phyloP scores from a whole-genome alignment of 1,139 yeast species.

The Debaryomyces singareniensis region DNA sequence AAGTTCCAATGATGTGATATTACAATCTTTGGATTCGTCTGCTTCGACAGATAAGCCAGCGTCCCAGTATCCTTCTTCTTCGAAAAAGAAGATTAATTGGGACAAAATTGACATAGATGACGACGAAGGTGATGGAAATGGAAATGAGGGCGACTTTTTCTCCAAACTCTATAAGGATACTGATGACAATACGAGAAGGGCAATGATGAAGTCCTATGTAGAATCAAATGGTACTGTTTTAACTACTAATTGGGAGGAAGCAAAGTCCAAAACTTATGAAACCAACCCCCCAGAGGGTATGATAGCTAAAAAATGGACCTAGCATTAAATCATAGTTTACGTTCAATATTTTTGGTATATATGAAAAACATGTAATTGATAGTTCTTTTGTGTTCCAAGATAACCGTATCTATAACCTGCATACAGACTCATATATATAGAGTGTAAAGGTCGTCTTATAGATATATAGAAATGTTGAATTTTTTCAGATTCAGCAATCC shows the following conservation, averaged over 20 bases:
- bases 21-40: constrained; percentile 4
- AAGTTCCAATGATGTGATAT: constrained; percentile 7
- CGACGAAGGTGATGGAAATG: constrained; percentile 41
- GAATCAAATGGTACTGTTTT: constrained; percentile 93
- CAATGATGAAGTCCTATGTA: constrained; percentile 95
- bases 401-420: too few relatives aligned
- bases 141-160: constrained; percentile 65
- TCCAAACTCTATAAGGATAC: constrained; percentile 68
- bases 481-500: too few relatives aligned
- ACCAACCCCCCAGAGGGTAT: constrained; percentile 75
- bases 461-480: too few relatives aligned
- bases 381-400: too few relatives aligned
- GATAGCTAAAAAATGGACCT: constrained; percentile 43
- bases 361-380: too few relatives aligned
- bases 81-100: constrained; percentile 67
- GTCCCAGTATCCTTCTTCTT: constrained; percentile 55
- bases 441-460: too few relatives aligned
- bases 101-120: constrained; percentile 52
- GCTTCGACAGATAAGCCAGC: constrained; percentile 8
- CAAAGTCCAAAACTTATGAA: constrained; percentile 58
- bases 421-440: too few relatives aligned
- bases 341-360: too few relatives aligned
- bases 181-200: constrained; percentile 82
- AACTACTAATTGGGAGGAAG: constrained; percentile 95
- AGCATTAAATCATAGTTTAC: too few relatives aligned